Evolutionary conservation across 306 rosid species (phyloP).

Genomic region (Rubus idaeus): DNA sequence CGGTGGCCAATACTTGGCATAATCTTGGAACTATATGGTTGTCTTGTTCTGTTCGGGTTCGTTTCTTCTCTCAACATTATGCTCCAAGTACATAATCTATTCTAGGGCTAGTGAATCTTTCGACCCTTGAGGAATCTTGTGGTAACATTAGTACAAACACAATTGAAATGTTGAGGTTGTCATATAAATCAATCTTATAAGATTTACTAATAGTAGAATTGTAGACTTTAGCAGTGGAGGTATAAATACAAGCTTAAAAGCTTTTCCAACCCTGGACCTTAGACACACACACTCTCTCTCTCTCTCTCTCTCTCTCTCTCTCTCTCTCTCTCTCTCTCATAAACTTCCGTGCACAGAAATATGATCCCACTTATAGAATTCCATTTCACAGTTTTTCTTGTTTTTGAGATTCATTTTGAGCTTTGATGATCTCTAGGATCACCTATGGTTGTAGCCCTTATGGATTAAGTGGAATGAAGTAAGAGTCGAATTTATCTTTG

Average conservation of each 20-base stretch:
- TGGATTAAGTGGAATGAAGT: not conserved
- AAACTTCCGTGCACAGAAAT: not conserved
- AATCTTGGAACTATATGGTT: constrained; percentile 70
- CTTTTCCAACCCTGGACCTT: not conserved
- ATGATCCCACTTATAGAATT: not conserved
- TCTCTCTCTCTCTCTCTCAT: not conserved
- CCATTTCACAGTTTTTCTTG: not conserved
- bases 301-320: not conserved
- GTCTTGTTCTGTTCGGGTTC: constrained; percentile 76
- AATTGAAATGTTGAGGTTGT: not conserved
- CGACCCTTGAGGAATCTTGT: not conserved
- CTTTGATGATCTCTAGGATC: not conserved
- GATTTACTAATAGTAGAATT: not conserved
- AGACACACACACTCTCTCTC: not conserved
- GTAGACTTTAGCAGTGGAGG: not conserved
- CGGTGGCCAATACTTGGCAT: constrained; percentile 93
- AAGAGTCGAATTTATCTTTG: too few relatives aligned
- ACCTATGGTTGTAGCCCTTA: not conserved
- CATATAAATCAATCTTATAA: not conserved
- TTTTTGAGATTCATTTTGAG: not conserved
- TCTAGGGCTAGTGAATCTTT: not conserved
- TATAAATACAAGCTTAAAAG: not conserved
- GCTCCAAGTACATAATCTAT: constrained; percentile 8
- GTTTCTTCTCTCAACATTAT: constrained; percentile 42
- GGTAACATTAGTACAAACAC: not conserved